Percentiles rank a stretch among this genome's conserved stretches.
Conservation (phyloP, 768 basidiomycete genomes). For the Podaxis sp. region DNA sequence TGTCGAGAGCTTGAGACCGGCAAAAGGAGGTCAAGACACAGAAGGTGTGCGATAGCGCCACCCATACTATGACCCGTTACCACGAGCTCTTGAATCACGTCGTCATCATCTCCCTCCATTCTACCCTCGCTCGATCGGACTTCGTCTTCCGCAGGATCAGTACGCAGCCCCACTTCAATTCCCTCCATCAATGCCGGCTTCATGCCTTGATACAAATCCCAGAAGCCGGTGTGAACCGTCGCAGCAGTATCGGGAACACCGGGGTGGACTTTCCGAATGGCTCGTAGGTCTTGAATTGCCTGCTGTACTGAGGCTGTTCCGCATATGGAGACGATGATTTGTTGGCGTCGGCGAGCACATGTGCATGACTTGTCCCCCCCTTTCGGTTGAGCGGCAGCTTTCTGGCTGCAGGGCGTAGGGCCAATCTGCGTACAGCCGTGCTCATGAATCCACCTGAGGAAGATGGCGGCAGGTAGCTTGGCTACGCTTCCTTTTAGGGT, state of each 20-base stretch:
- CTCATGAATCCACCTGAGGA: slow-evolving; percentile 21
- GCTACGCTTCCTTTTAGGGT: slow-evolving; percentile 41
- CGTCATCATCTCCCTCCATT: not conserved
- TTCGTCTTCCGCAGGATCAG: slow-evolving; percentile 3
- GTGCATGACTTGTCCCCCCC: not conserved
- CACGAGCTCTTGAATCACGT: slow-evolving; percentile 37
- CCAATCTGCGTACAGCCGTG: not conserved
- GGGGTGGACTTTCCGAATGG: slow-evolving; percentile 36
- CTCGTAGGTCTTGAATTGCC: slow-evolving; percentile 45
- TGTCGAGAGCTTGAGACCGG: not conserved
- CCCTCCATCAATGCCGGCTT: slow-evolving; percentile 29
- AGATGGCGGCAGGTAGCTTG: slow-evolving; percentile 44
- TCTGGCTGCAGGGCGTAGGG: not conserved
- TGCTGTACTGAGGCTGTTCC: slow-evolving; percentile 45
- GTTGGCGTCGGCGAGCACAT: slow-evolving; percentile 38
- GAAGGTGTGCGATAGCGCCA: slow-evolving; percentile 48
- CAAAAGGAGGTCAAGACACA: slow-evolving; percentile 45
- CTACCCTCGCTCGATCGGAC: not conserved
- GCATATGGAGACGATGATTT: slow-evolving; percentile 51
- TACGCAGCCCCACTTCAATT: slow-evolving; percentile 34
- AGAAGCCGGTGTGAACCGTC: slow-evolving; percentile 54
- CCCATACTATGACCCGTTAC: slow-evolving; percentile 62
- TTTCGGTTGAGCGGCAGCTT: not conserved
- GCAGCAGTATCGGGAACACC: slow-evolving; percentile 27
- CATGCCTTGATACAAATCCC: slow-evolving; percentile 47